Evolutionary conservation across 192 early-diverging fungal species (phyloP).

Genomic region (Backusella circina): DNA sequence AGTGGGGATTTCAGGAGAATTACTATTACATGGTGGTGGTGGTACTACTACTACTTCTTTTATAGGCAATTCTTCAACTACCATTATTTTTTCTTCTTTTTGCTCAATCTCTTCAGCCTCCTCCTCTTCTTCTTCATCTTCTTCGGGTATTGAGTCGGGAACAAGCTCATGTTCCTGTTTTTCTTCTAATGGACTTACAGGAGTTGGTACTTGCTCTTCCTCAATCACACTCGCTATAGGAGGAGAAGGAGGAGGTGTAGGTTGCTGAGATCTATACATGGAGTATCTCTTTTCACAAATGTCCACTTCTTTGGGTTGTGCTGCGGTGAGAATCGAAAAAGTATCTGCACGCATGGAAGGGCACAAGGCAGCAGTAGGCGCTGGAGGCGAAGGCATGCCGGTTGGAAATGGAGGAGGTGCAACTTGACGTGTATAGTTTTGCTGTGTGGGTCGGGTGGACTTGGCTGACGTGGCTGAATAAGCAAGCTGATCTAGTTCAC

Average conservation of each 20-base stretch:
- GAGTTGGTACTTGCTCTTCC: background rate
- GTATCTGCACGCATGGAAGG: slow-evolving; percentile 5
- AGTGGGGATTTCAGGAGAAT: background rate
- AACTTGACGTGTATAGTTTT: background rate
- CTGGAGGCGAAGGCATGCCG: background rate
- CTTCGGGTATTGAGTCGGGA: background rate
- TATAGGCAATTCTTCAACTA: background rate
- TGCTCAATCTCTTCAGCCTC: background rate
- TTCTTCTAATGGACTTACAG: slow-evolving; percentile 1
- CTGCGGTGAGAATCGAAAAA: background rate
- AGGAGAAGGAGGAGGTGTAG: background rate
- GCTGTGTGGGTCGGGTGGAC: background rate
- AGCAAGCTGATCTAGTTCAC: slow-evolving; percentile 21
- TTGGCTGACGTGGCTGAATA: slow-evolving; percentile 8
- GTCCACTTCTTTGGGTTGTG: slow-evolving; percentile 2
- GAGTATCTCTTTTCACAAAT: slow-evolving; percentile 14
- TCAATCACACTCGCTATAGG: background rate
- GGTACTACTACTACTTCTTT: background rate
- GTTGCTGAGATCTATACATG: background rate
- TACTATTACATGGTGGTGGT: background rate
- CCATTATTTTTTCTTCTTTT: background rate
- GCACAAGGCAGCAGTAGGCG: slow-evolving; percentile 4
- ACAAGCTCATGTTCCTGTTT: background rate
- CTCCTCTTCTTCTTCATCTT: background rate
- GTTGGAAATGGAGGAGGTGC: background rate